A percentile compares a stretch with the other conserved stretches of the same genome.
Evolutionary conservation across 306 rosid species (phyloP).

Genomic region (Sechiopsis laciniata): DNA sequence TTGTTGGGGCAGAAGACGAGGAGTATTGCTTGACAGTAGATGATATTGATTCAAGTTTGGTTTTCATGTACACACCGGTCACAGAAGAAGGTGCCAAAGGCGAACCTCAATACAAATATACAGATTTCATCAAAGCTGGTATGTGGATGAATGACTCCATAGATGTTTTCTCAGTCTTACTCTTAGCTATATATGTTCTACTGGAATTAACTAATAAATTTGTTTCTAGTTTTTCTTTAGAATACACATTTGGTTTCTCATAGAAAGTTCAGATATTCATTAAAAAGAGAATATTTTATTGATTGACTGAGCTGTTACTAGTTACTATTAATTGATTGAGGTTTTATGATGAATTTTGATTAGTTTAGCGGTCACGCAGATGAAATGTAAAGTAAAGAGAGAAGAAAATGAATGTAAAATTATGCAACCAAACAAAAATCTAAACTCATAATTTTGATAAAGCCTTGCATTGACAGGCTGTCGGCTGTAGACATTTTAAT

Average conservation of each 20-base stretch:
- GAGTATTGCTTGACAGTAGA: slow-evolving; percentile 66
- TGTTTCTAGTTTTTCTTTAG: not conserved
- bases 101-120: slow-evolving; percentile 88
- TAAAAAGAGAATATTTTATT: not conserved
- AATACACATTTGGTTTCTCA: not conserved
- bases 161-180: slow-evolving; percentile 13
- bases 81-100: slow-evolving; percentile 94
- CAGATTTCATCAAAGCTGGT: slow-evolving; percentile 94
- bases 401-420: not conserved
- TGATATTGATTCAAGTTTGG: slow-evolving; percentile 91
- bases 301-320: not conserved
- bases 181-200: not conserved
- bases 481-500: no score
- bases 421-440: not conserved
- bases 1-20: slow-evolving; percentile 89
- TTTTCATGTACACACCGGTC: slow-evolving; percentile 96
- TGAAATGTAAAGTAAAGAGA: no score
- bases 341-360: not conserved
- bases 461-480: no score
- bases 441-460: no score
- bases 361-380: not conserved
- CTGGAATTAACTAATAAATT: not conserved
- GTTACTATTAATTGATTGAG: not conserved
- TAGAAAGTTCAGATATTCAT: no score
- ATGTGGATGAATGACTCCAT: not conserved